These are phyloP conservation scores for Mycosphaerella sp. DNA, from an alignment of 2,329 filamentous ascomycete species.

Conservation along the genomic window DNA sequence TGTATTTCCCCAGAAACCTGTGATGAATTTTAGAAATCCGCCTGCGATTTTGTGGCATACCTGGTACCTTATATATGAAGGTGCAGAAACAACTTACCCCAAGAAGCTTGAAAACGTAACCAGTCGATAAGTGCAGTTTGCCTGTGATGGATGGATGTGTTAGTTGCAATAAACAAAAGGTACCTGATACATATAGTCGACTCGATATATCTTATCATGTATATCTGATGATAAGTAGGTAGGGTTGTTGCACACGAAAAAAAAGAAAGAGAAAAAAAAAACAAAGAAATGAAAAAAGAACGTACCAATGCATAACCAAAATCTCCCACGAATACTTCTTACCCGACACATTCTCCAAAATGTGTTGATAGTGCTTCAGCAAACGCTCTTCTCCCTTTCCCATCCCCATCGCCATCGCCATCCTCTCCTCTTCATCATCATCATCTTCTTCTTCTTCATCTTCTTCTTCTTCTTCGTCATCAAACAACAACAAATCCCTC, in stretches of 20 bases:
- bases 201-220: too few species aligned
- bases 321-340: conserved; percentile 49
- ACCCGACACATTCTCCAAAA: conserved; percentile 32
- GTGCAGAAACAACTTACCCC: conserved; percentile 9
- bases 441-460: too few species aligned
- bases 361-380: conserved; percentile 46
- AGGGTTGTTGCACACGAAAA: too few species aligned
- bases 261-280: too few species aligned
- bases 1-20: conserved; percentile 25
- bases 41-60: too few species aligned
- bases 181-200: too few species aligned
- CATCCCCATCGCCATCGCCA: conserved; percentile 39
- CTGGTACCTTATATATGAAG: neutral
- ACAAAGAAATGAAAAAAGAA: too few species aligned
- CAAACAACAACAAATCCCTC: neutral
- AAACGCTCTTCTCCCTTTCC: conserved; percentile 45
- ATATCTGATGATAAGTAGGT: too few species aligned
- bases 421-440: too few species aligned
- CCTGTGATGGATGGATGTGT: too few species aligned
- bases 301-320: conserved; percentile 54
- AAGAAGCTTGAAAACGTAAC: conserved; percentile 44
- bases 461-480: too few species aligned
- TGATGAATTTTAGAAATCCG: neutral
- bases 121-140: conserved; percentile 61
- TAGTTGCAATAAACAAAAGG: too few species aligned